Percentiles rank a stretch among this genome's conserved stretches.
These are phyloP conservation scores for Dryas integrifolia DNA, from an alignment of 331 rosid genomes.

Conservation along the genomic window DNA sequence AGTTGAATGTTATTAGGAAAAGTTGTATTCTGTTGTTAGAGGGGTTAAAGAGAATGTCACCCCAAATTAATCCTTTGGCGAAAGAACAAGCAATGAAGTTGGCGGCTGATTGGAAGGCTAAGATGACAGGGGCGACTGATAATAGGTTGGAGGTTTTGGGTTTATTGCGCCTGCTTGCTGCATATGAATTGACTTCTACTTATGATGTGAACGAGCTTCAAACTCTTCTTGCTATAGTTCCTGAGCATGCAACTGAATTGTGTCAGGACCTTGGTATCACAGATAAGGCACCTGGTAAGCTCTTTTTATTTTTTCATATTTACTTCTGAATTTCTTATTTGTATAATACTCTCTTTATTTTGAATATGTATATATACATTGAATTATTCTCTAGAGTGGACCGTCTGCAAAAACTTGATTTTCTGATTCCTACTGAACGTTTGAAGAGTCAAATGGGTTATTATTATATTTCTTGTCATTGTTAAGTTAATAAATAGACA, in stretches of 20 bases:
- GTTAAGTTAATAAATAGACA: background rate
- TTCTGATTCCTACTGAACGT: background rate
- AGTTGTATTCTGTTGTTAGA: background rate
- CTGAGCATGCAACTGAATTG: background rate
- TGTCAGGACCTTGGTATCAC: background rate
- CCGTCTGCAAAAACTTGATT: background rate
- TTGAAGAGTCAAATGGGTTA: background rate
- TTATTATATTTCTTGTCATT: background rate
- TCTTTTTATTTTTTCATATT: background rate
- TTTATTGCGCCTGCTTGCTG: background rate
- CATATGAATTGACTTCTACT: background rate
- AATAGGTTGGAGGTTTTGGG: background rate
- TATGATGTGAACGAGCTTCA: background rate
- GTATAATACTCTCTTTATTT: background rate
- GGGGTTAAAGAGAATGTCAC: constrained; percentile 1
- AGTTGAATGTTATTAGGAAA: background rate
- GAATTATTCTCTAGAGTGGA: too few species aligned
- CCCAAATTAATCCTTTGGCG: background rate
- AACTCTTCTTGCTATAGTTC: background rate
- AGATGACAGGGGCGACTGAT: background rate
- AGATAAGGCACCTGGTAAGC: background rate
- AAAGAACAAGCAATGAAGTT: background rate
- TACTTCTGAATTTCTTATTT: background rate
- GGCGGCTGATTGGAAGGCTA: constrained; percentile 15
- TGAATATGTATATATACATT: too few species aligned